Evolutionary conservation across 768 basidiomycete genomes (phyloP).

Genomic region (Pleurotus giganteus): DNA sequence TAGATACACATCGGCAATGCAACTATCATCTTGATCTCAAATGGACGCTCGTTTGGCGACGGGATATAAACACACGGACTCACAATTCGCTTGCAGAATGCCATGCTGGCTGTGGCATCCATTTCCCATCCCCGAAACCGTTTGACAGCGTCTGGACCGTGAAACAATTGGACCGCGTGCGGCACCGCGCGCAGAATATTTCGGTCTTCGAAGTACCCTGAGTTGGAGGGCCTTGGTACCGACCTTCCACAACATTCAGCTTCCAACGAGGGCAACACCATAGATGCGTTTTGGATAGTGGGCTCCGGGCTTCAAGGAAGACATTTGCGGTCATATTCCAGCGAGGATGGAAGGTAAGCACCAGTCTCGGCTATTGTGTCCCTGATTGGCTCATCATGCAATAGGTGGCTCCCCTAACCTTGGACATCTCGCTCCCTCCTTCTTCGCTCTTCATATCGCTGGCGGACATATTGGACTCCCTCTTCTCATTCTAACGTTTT

Average conservation of each 20-base stretch:
- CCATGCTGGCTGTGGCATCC: slow-evolving; percentile 5
- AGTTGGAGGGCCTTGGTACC: not conserved
- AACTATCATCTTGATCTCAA: not conserved
- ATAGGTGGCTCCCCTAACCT: slow-evolving; percentile 14
- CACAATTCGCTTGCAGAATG: not conserved
- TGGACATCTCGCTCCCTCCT: slow-evolving; percentile 32
- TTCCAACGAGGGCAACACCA: not conserved
- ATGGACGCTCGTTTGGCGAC: not conserved
- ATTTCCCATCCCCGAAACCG: not conserved
- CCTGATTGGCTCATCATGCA: slow-evolving; percentile 8
- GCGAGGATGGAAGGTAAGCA: slow-evolving; percentile 1
- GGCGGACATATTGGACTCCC: slow-evolving; percentile 56
- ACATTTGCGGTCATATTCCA: not conserved
- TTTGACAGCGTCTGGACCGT: slow-evolving; percentile 11
- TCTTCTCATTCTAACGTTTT: slow-evolving; percentile 42
- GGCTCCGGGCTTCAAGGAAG: slow-evolving; percentile 5
- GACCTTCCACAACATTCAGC: not conserved
- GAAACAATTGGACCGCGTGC: slow-evolving; percentile 10
- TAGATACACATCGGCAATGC: too few species aligned
- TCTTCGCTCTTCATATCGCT: slow-evolving; percentile 43
- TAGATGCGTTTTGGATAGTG: slow-evolving; percentile 2
- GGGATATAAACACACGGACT: not conserved
- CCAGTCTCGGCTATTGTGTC: not conserved
- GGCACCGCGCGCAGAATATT: not conserved
- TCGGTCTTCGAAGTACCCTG: not conserved